phyloP scores from a whole-genome alignment of 2,329 filamentous ascomycete genomes.

The Venturia pyrina region DNA sequence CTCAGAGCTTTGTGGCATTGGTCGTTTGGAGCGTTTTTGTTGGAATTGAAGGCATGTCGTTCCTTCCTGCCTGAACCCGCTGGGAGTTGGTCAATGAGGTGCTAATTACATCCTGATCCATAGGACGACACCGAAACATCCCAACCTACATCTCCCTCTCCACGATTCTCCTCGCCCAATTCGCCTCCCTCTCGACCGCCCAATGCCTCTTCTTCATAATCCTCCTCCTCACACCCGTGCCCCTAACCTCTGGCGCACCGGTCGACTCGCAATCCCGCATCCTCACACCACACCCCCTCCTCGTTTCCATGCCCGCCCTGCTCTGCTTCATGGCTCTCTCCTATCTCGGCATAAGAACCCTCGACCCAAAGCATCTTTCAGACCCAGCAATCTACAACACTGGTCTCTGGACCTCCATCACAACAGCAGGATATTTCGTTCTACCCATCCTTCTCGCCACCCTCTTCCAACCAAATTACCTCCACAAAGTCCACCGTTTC shows the following conservation, averaged over 20 bases:
- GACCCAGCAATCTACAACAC: neutral
- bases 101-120: too few species aligned
- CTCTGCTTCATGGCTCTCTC: conserved; percentile 5
- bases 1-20: conserved; percentile 47
- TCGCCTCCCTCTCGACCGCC: conserved; percentile 50
- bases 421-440: conserved; percentile 1
- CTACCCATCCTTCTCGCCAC: neutral
- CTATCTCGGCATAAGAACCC: neutral
- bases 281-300: conserved; percentile 22
- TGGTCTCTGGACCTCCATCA: neutral
- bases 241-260: conserved; percentile 26
- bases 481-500: neutral
- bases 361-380: neutral
- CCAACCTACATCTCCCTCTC: conserved; percentile 39
- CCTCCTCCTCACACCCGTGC: conserved; percentile 45
- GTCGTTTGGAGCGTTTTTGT: conserved; percentile 48
- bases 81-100: too few species aligned
- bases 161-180: conserved; percentile 49
- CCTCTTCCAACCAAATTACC: conserved; percentile 1
- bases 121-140: conserved; percentile 45
- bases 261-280: conserved; percentile 22
- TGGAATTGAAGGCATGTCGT: conserved; percentile 42
- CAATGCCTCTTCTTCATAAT: conserved; percentile 55
- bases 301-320: conserved; percentile 17
- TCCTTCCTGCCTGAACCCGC: neutral